phyloP scores from a whole-genome alignment of 148 eudicot genomes.

The Agrostemma githago region DNA sequence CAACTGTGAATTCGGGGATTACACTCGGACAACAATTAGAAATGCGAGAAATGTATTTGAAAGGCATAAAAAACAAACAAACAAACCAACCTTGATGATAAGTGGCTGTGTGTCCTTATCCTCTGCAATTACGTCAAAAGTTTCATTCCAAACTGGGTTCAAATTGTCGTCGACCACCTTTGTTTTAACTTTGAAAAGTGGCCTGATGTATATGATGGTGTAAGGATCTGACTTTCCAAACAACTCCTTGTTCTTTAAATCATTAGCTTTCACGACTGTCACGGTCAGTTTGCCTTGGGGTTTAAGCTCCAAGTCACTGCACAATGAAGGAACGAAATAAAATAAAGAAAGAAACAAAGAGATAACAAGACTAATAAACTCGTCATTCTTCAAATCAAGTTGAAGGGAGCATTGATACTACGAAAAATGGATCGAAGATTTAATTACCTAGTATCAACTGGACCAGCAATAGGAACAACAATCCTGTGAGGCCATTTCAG shows the following conservation, averaged over 20 bases:
- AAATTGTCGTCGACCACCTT: conserved; percentile 76
- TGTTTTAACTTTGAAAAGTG: conserved; percentile 82
- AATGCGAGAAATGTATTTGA: background rate
- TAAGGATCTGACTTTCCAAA: conserved; percentile 99
- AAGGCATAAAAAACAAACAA: conserved; percentile 12
- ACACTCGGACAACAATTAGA: background rate
- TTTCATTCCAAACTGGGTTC: conserved; percentile 90
- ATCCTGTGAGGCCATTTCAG: conserved; percentile 98
- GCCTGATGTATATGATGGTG: conserved; percentile 55
- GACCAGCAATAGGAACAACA: conserved; percentile 92
- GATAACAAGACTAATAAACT: background rate
- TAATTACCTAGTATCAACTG: conserved; percentile 64
- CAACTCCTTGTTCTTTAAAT: conserved; percentile 83
- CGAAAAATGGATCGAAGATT: background rate
- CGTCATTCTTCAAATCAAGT: too few relatives aligned
- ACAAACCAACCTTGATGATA: conserved; percentile 84
- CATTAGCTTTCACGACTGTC: conserved; percentile 75
- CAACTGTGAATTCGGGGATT: background rate
- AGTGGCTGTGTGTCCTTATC: conserved; percentile 93
- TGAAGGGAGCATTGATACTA: background rate
- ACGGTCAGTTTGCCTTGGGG: conserved; percentile 81
- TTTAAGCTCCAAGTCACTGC: conserved; percentile 98
- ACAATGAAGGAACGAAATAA: conserved; percentile 10
- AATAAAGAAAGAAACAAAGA: conserved; percentile 4
- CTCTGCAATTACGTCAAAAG: conserved; percentile 79